Evolutionary conservation across 495 filamentous ascomycete species (phyloP).

Genomic region (Xylaria venustula): DNA sequence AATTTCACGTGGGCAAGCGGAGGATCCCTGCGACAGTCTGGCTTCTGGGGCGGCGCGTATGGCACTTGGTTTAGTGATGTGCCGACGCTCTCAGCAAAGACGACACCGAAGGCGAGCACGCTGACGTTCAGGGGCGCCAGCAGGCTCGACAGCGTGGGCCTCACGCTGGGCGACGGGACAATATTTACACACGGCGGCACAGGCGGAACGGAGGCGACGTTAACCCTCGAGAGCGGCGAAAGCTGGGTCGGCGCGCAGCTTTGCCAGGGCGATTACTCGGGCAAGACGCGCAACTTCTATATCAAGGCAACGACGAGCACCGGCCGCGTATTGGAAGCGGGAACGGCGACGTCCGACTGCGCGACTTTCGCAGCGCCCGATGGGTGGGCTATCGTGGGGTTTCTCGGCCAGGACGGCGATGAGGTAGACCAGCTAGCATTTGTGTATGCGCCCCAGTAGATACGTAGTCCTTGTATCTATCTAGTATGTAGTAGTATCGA

Average conservation of each 20-base stretch:
- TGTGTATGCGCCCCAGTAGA: constrained; percentile 46
- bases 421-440: constrained; percentile 61
- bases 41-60: constrained; percentile 52
- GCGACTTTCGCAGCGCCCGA: constrained; percentile 44
- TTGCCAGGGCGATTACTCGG: constrained; percentile 51
- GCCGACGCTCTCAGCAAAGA: constrained; percentile 22
- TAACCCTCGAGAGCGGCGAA: constrained; percentile 47
- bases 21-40: constrained; percentile 40
- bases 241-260: constrained; percentile 49
- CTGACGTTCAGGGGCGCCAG: constrained; percentile 50
- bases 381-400: constrained; percentile 60
- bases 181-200: constrained; percentile 54
- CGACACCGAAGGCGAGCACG: constrained; percentile 32
- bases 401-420: constrained; percentile 55
- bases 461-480: too few species aligned
- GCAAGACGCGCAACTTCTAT: constrained; percentile 56
- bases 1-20: constrained; percentile 53
- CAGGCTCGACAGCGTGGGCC: constrained; percentile 50
- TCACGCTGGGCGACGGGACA: constrained; percentile 48
- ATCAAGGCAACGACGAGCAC: constrained; percentile 52
- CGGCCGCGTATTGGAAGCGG: constrained; percentile 48
- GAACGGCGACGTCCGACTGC: constrained; percentile 51
- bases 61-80: constrained; percentile 60
- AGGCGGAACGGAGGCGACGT: constrained; percentile 44
- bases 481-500: too few species aligned